Conservation (phyloP, 2,329 filamentous ascomycete species). For the Botryotinia narcissicola region DNA sequence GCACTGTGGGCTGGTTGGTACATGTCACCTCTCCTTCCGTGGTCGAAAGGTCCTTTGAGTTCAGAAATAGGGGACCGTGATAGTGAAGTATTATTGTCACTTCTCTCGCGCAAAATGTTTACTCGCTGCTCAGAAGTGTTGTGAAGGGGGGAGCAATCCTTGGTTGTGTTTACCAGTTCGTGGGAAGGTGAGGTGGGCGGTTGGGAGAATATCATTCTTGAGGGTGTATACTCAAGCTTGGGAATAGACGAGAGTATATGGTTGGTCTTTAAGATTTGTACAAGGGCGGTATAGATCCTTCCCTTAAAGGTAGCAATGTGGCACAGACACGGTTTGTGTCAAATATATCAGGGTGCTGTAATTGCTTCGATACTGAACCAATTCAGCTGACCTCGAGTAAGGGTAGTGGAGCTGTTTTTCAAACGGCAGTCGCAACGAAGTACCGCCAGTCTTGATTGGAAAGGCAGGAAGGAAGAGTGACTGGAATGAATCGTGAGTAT, state of each 20-base stretch:
- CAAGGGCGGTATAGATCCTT: slow-evolving; percentile 25
- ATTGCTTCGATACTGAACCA: slow-evolving; percentile 27
- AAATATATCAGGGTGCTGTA: slow-evolving; percentile 30
- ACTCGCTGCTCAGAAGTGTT: slow-evolving; percentile 18
- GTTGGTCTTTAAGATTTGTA: slow-evolving; percentile 17
- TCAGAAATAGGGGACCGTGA: slow-evolving; percentile 32
- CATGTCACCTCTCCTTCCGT: slow-evolving; percentile 29
- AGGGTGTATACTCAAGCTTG: background rate
- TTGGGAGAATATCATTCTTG: slow-evolving; percentile 35
- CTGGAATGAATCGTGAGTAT: slow-evolving; percentile 19
- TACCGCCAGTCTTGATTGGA: slow-evolving; percentile 32
- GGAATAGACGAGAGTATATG: slow-evolving; percentile 13
- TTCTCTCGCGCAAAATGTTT: slow-evolving; percentile 25
- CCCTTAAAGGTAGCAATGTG: slow-evolving; percentile 29
- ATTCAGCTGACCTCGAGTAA: slow-evolving; percentile 30
- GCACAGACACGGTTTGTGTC: slow-evolving; percentile 31
- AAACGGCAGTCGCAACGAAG: slow-evolving; percentile 33
- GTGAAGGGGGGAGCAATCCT: slow-evolving; percentile 23
- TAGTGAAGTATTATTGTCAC: slow-evolving; percentile 25
- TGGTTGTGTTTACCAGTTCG: slow-evolving; percentile 25
- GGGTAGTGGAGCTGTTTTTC: slow-evolving; percentile 22
- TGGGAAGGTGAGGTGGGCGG: slow-evolving; percentile 29
- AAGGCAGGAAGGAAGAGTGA: slow-evolving; percentile 23
- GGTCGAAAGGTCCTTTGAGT: slow-evolving; percentile 18
- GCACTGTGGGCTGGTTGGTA: slow-evolving; percentile 30